A percentile compares a stretch with the other conserved stretches of the same genome.
These are phyloP conservation scores for Eucalyptus decipiens DNA, from an alignment of 345 rosid genomes.

Conservation along the genomic window DNA sequence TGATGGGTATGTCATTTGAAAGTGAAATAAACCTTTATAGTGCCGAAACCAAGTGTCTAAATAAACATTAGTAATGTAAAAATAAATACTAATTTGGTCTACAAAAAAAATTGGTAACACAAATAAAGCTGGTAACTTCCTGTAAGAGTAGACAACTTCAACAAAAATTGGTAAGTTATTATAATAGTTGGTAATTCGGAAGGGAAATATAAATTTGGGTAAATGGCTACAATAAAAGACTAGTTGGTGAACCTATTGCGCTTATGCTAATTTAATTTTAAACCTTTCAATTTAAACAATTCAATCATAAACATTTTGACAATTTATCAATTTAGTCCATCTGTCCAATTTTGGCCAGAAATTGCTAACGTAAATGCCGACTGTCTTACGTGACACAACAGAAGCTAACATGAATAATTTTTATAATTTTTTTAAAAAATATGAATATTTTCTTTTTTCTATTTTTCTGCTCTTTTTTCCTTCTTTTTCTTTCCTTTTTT, in stretches of 20 bases:
- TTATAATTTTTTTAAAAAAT: too few relatives aligned
- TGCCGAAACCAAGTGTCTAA: not conserved
- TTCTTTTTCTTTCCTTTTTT: too few relatives aligned
- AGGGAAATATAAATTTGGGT: fast-evolving
- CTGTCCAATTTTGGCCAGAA: fast-evolving
- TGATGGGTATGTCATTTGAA: too few relatives aligned
- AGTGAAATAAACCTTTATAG: too few relatives aligned
- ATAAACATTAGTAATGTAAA: too few relatives aligned
- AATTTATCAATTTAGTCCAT: too few relatives aligned
- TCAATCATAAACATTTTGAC: fast-evolving
- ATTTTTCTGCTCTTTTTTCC: fast-evolving
- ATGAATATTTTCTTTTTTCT: too few relatives aligned
- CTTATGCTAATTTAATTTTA: fast-evolving
- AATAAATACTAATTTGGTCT: not conserved
- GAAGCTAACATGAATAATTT: fast-evolving
- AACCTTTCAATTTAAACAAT: fast-evolving
- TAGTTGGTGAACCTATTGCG: not conserved
- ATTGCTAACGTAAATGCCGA: fast-evolving
- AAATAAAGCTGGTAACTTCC: not conserved
- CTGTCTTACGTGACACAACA: fast-evolving
- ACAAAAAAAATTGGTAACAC: not conserved
- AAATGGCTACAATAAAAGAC: not conserved
- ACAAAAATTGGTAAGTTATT: too few relatives aligned
- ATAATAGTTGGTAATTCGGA: not conserved
- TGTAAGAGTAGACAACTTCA: not conserved